Base-by-base conservation (phyloP, 192 early-diverging fungal genomes). In the Rhizophlyctis rosea region DNA sequence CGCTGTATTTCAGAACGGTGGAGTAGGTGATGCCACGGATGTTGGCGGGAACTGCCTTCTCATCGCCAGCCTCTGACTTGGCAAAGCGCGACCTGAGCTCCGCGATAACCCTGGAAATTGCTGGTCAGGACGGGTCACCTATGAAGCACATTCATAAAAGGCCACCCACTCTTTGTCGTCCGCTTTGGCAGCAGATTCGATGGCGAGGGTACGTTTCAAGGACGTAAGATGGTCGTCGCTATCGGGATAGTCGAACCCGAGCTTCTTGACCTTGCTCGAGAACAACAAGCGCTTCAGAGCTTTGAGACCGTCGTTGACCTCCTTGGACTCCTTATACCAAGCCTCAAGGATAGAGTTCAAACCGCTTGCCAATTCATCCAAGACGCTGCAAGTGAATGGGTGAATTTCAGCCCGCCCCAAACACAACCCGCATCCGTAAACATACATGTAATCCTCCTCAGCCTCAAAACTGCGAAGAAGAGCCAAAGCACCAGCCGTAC, bases 381-480 rank as follows among this genome's bases (percentile, higher is more conserved):
- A 71, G 5, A 86, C 75, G 44, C 34, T 57, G 24, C 24, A 11
- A 53, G 24, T 28, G 27, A n/a, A n/a, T n/a, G n/a, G n/a, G n/a
- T n/a, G n/a, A n/a, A n/a, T n/a, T n/a, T n/a, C n/a, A n/a, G n/a
- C n/a, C n/a, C n/a, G n/a, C n/a, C n/a, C n/a, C n/a, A n/a, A n/a
- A n/a, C n/a, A n/a, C n/a, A n/a, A n/a, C n/a, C n/a, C n/a, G n/a
- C n/a, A 64, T 9, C 5, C 11, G 16, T 30, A 35, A 27, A 71
- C 34, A n/a, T 34, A 67, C 66, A 93, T 87, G 70, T 90, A 92
- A 63, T 93, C 76, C 27, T 86, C 80, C 71, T 96, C 96, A 47
- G 80, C 76, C 44, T 80, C 76, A 62, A 89, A 90, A 21, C 85
- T 78, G 21, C 80, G 78, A 28, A 93, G 73, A 30, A 98, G 69